Percentiles rank a stretch among this genome's conserved stretches.
These are phyloP conservation scores for Termitomyces sp. DNA, from an alignment of 768 basidiomycete species.

Conservation along the genomic window DNA sequence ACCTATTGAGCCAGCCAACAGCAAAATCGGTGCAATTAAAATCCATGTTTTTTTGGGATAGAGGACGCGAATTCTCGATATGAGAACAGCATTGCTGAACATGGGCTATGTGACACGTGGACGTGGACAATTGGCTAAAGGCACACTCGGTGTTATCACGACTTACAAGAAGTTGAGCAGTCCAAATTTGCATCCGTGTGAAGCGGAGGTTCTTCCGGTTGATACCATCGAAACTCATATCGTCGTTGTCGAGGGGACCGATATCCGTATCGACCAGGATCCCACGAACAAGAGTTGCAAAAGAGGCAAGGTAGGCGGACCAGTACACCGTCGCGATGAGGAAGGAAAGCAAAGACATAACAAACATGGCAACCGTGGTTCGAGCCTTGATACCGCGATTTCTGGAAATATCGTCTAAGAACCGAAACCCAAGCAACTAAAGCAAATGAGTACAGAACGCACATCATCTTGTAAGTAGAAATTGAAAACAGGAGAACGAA, in stretches of 20 bases:
- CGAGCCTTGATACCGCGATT: constrained; percentile 10
- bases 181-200: constrained; percentile 14
- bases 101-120: constrained; percentile 8
- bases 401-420: not conserved
- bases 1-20: constrained; percentile 15
- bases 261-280: constrained; percentile 17
- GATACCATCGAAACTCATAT: constrained; percentile 14
- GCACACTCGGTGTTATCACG: not conserved
- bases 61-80: constrained; percentile 6
- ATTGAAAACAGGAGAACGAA: constrained; percentile 15
- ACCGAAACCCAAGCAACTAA: not conserved
- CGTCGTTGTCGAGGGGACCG: constrained; percentile 12
- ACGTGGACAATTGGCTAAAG: not conserved
- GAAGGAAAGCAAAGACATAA: constrained; percentile 9
- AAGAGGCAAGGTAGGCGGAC: constrained; percentile 15
- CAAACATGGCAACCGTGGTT: not conserved
- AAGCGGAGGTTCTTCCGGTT: constrained; percentile 14
- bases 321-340: constrained; percentile 14
- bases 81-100: constrained; percentile 12
- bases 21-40: constrained; percentile 1
- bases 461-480: constrained; percentile 13
- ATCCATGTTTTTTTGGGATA: constrained; percentile 2
- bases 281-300: constrained; percentile 17
- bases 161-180: constrained; percentile 14
- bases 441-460: not conserved